phyloP scores from a whole-genome alignment of 2,329 filamentous ascomycete species.

The Huntiella decipiens region DNA sequence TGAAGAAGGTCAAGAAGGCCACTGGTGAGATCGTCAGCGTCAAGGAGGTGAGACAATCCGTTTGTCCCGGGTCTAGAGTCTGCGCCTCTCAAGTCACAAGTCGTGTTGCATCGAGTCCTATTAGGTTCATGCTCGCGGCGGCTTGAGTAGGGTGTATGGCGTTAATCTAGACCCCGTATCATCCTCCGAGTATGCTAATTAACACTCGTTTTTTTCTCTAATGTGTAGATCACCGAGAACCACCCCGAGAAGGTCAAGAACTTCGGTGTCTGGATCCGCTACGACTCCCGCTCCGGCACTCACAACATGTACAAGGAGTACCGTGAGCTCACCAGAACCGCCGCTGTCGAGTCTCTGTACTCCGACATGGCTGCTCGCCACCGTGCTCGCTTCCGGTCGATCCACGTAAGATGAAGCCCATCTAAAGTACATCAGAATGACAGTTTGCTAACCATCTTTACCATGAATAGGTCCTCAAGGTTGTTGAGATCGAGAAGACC shows the following conservation, averaged over 20 bases:
- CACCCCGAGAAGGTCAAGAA: slow-evolving; percentile 99
- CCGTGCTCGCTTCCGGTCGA: slow-evolving; percentile 86
- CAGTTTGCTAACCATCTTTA: not conserved
- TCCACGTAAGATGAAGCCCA: slow-evolving; percentile 57
- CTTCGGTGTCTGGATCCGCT: slow-evolving; percentile 99
- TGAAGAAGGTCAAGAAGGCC: slow-evolving; percentile 99
- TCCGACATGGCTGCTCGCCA: slow-evolving; percentile 99
- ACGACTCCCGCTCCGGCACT: slow-evolving; percentile 97
- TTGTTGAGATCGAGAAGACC: slow-evolving; percentile 88
- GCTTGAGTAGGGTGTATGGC: not conserved
- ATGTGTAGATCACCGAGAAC: slow-evolving; percentile 80
- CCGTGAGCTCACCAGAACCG: slow-evolving; percentile 92
- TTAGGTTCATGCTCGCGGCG: not conserved
- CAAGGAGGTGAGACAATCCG: slow-evolving; percentile 55
- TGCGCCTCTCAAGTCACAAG: not conserved
- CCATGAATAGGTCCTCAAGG: slow-evolving; percentile 67
- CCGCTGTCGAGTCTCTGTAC: slow-evolving; percentile 93
- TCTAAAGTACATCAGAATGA: too few relatives aligned
- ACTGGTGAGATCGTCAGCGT: slow-evolving; percentile 97
- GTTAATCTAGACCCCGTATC: slow-evolving; percentile 5
- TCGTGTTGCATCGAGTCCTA: not conserved
- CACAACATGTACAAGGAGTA: slow-evolving; percentile 99
- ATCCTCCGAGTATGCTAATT: slow-evolving; percentile 6
- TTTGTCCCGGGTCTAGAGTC: slow-evolving; percentile 6
- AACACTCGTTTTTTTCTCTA: not conserved